phyloP scores from a whole-genome alignment of 768 basidiomycete genomes.

The Boletus reticulatus region DNA sequence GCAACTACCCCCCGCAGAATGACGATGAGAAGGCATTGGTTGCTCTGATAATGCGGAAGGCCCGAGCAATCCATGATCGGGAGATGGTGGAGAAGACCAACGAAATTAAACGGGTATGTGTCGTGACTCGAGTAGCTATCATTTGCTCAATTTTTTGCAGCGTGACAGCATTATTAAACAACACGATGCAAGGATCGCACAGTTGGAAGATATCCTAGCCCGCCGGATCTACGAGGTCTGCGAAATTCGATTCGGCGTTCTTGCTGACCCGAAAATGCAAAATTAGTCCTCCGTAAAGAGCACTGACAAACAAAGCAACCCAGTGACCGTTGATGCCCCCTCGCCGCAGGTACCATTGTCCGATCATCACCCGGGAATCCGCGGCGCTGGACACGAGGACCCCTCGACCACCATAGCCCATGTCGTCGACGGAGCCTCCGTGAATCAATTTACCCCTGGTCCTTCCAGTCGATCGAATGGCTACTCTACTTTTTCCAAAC shows the following conservation, averaged over 20 bases:
- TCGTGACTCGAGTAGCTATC: conserved; percentile 4
- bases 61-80: conserved; percentile 50
- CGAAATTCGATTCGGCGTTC: conserved; percentile 10
- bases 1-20: conserved; percentile 33
- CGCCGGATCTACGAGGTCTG: conserved; percentile 38
- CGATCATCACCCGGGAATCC: conserved; percentile 19
- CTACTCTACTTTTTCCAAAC: conserved; percentile 22
- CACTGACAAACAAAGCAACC: conserved; percentile 10
- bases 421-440: not conserved
- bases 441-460: conserved; percentile 9
- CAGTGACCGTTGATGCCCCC: conserved; percentile 7
- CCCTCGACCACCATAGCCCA: conserved; percentile 7
- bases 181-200: conserved; percentile 42
- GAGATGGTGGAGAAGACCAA: conserved; percentile 53
- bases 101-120: conserved; percentile 50
- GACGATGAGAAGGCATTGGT: conserved; percentile 52
- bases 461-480: conserved; percentile 23
- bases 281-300: conserved; percentile 16
- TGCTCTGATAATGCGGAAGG: conserved; percentile 41
- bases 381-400: conserved; percentile 14
- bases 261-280: conserved; percentile 12
- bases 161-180: conserved; percentile 46
- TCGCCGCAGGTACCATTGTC: conserved; percentile 7
- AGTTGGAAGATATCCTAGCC: conserved; percentile 47
- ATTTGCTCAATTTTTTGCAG: conserved; percentile 29